Base-by-base conservation (phyloP, 148 eudicot genomes). In the Diospyros lotus region DNA sequence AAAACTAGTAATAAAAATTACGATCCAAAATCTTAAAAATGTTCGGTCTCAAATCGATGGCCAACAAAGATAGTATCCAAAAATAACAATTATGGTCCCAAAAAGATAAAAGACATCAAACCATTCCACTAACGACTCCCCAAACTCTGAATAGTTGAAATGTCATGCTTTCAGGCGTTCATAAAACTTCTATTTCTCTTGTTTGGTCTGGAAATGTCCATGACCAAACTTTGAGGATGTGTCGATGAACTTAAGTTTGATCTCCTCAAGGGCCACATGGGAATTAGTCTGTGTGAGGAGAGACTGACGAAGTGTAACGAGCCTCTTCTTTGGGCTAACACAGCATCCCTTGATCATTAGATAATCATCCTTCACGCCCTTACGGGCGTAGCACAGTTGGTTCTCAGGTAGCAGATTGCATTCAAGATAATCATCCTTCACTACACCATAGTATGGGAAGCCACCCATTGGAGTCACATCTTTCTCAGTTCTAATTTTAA, bases 171-270 rank as follows among this genome's bases (percentile, higher is more conserved):
- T 91, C 59, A 82, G 42, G 48, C 90, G 89, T 8, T 84, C 86
- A 66, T 71, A 94, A 41, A 75, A 83, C 87, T 87, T 89, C 69
- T 78, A 83, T 82, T 93, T 93, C 90, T 93, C 98, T 58, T 82
- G 45, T 4, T 84, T 78, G 50, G 97, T 91, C 83, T 93, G 98
- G 94, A 91, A 93, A 50, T 93, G 94, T 38, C 98, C 97, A 78
- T 93, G 98, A 7, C 98, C 97, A 64, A 91, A 91, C 84, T 91
- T 93, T 50, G 98, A 93, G 41, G 98, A 92, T 17, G 97, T 90
- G 76, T 92, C 97, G 3, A 92, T 85, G 74, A 92, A 92, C 90
- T 92, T 92, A 77, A 88, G 89, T 18, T 83, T 90, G 79, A 92
- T 87, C 8, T 87, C 90, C 78, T 92, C 97, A 0, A 86, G 84